Percentiles rank a stretch among this genome's conserved stretches.
phyloP scores from a whole-genome alignment of 1,284 basidiomycete genomes.

The Stereum hirsutum region DNA sequence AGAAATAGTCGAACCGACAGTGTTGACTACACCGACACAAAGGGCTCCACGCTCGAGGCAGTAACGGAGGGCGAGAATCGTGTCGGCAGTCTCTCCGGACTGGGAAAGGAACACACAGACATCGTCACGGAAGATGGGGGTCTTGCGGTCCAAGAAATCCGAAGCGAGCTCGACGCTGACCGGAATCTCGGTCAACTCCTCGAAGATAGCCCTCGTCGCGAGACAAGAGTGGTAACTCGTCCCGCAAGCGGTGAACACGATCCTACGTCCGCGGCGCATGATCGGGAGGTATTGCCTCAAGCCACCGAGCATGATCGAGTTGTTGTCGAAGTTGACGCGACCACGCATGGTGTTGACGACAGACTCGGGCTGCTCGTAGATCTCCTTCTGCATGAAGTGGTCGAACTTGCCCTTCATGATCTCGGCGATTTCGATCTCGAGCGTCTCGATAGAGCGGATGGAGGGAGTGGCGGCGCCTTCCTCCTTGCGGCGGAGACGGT shows the following conservation, averaged over 20 bases:
- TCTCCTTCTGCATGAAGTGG: constrained; percentile 99
- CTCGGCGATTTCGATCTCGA: constrained; percentile 97
- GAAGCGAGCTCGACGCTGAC: constrained; percentile 96
- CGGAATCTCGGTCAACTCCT: constrained; percentile 98
- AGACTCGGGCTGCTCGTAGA: constrained; percentile 99
- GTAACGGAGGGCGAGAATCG: constrained; percentile 93
- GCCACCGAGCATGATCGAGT: constrained; percentile 90
- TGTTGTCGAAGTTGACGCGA: constrained; percentile 96
- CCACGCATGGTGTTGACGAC: constrained; percentile 99
- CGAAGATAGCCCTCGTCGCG: constrained; percentile 97
- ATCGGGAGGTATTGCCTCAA: constrained; percentile 93
- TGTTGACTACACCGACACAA: constrained; percentile 96
- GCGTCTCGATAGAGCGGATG: constrained; percentile 95
- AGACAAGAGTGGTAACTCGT: constrained; percentile 97
- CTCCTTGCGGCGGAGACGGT: constrained; percentile 88
- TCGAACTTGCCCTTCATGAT: constrained; percentile 99
- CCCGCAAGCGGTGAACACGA: constrained; percentile 97
- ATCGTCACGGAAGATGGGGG: constrained; percentile 99
- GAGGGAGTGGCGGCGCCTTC: constrained; percentile 65
- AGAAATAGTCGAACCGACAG: constrained; percentile 96
- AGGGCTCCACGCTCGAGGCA: constrained; percentile 95
- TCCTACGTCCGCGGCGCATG: constrained; percentile 90
- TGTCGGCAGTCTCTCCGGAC: constrained; percentile 98
- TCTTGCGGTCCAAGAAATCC: constrained; percentile 98
- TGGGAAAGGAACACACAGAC: constrained; percentile 96